phyloP scores from a whole-genome alignment of 805 yeast species.

The Yamadazyma olivae region DNA sequence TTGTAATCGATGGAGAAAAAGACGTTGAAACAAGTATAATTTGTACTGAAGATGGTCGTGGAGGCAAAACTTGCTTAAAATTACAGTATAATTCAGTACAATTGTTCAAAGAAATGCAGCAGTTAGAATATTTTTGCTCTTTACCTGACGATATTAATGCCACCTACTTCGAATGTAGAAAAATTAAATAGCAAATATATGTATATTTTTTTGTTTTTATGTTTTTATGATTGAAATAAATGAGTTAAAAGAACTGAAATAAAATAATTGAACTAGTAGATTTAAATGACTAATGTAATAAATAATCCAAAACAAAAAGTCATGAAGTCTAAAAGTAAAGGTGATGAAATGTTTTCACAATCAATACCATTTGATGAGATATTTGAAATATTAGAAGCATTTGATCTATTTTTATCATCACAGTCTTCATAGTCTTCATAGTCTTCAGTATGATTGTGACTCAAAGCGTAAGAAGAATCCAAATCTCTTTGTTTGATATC shows the following conservation, averaged over 20 bases:
- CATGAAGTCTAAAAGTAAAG: too few species aligned
- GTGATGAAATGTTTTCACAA: too few species aligned
- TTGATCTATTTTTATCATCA: too few species aligned
- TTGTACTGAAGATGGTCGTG: slow-evolving; percentile 41
- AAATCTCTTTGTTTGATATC: slow-evolving; percentile 5
- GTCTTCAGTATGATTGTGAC: slow-evolving; percentile 7
- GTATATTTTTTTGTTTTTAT: slow-evolving; percentile 4
- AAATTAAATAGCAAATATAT: slow-evolving; percentile 16
- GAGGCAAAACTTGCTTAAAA: slow-evolving; percentile 48
- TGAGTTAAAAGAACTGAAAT: too few species aligned
- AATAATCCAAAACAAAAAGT: neutral
- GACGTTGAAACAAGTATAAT: slow-evolving; percentile 38
- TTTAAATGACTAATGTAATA: too few species aligned
- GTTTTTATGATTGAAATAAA: too few species aligned
- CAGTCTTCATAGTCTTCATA: slow-evolving; percentile 7
- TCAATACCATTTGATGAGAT: neutral
- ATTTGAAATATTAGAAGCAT: neutral
- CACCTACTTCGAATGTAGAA: slow-evolving; percentile 51
- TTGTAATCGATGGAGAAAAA: slow-evolving; percentile 42
- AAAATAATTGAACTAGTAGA: too few species aligned
- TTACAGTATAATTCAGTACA: slow-evolving; percentile 36
- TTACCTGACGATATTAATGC: slow-evolving; percentile 47
- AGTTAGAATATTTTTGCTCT: slow-evolving; percentile 47
- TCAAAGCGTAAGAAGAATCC: neutral
- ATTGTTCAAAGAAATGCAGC: slow-evolving; percentile 48